Percentiles rank a stretch among this genome's conserved stretches.
phyloP scores from a whole-genome alignment of 176 grass and related monocot genomes.

The Sorghum bicolor region DNA sequence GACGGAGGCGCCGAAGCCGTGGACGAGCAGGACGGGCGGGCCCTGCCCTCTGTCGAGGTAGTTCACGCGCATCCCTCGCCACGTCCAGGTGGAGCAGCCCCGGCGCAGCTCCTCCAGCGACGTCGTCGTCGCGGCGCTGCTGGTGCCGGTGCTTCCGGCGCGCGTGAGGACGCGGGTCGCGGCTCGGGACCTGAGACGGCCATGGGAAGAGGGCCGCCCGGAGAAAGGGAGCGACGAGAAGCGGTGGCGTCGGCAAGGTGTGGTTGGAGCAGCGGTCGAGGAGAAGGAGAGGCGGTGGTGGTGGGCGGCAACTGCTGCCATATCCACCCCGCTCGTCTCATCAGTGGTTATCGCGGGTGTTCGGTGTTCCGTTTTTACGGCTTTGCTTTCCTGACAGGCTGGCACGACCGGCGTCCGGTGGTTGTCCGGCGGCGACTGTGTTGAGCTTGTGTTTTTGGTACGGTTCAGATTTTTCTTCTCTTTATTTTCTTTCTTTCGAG shows the following conservation, averaged over 20 bases:
- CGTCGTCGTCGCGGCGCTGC: background rate
- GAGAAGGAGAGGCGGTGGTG: background rate
- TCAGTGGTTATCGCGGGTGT: background rate
- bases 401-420: background rate
- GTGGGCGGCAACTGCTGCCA: conserved; percentile 41
- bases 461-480: background rate
- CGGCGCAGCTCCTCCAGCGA: conserved; percentile 58
- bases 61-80: conserved; percentile 79
- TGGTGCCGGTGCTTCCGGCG: conserved; percentile 7
- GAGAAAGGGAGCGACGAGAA: conserved; percentile 7
- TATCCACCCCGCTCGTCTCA: conserved; percentile 31
- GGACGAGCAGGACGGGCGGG: conserved; percentile 76
- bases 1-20: conserved; percentile 91
- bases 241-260: background rate
- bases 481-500: background rate
- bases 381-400: background rate
- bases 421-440: background rate
- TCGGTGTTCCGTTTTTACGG: background rate
- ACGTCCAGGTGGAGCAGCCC: conserved; percentile 59
- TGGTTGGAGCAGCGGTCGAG: background rate
- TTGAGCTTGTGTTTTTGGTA: background rate
- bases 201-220: background rate
- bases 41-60: conserved; percentile 75
- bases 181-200: background rate
- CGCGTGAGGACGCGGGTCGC: conserved; percentile 12